Percentiles rank a stretch among this genome's conserved stretches.
Evolutionary conservation across 768 basidiomycete species (phyloP).

Genomic region (Pleurotus sapidus): DNA sequence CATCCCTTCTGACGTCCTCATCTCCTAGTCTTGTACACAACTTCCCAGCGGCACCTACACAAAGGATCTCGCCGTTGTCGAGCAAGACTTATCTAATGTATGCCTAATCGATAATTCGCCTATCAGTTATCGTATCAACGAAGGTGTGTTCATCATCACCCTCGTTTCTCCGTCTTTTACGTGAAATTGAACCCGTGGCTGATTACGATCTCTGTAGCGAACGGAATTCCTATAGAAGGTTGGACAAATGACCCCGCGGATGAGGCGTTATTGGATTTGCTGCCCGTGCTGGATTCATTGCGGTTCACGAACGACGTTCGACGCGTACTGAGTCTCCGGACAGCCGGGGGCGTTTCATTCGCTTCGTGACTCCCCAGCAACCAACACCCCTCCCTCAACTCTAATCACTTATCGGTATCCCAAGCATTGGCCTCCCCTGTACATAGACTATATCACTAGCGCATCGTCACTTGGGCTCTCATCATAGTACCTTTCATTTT

Average conservation of each 20-base stretch:
- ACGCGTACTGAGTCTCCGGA: constrained; percentile 74
- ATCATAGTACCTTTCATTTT: no score
- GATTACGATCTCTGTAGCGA: constrained; percentile 51
- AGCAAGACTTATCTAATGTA: constrained; percentile 87
- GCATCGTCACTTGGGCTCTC: no score
- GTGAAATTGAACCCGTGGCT: not conserved
- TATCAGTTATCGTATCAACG: constrained; percentile 86
- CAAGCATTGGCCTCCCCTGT: not conserved
- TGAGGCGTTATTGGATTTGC: constrained; percentile 91
- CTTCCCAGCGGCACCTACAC: constrained; percentile 92
- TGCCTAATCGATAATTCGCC: constrained; percentile 98
- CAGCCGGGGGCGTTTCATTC: constrained; percentile 31
- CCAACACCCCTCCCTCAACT: no score
- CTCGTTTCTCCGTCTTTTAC: not conserved
- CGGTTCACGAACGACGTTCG: constrained; percentile 96
- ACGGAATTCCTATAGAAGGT: constrained; percentile 98
- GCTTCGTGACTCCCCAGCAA: constrained; percentile 20
- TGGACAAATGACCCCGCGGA: constrained; percentile 98
- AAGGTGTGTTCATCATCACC: constrained; percentile 55
- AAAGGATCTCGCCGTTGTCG: constrained; percentile 87
- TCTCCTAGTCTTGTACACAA: constrained; percentile 80
- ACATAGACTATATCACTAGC: no score
- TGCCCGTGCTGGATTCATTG: constrained; percentile 94
- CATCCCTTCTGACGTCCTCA: not conserved
- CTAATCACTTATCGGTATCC: not conserved